Evolutionary conservation across 73 alveolate species (phyloP), one percentile per base, ranked within the genome.

Genomic region (Paramecium octaurelia): DNA sequence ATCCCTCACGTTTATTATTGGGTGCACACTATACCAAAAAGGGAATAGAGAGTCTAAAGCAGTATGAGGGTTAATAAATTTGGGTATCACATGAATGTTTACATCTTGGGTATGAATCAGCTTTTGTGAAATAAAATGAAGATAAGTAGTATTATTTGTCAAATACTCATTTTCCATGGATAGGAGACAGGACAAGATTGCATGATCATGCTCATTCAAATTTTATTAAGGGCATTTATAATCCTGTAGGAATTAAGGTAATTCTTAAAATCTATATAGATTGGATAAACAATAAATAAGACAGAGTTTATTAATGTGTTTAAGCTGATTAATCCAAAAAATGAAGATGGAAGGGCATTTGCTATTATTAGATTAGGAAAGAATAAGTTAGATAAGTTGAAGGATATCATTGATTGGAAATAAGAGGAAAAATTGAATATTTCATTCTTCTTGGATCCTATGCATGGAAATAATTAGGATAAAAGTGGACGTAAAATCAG

Each of bases 381-480:
- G 18, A 84, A 43, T 12, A 93, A 93, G 18, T 71, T 88, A 9
- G 43, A 38, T 8, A 59, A 59, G 9, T 86, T 93, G 16, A 92
- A 89, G 12, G 43, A 58, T 20, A 50, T 93, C 9, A 42, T 93
- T 20, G 23, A 60, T n/a, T 86, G 76, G 38, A 64, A 90, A 42
- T 69, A 75, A 20, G 64, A 91, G 36, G 83, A 83, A 27, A 85
- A 92, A 31, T 69, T 93, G 20, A 93, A 93, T 50, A 92, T 92
- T 34, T 38, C 85, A 60, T 93, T 77, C 85, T 89, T 85, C 24
- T 42, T 87, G 27, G 96, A 93, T 70, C 95, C 96, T 29, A 92
- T 93, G 93, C 96, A 93, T 44, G 96, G 96, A 29, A 93, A 93
- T 75, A 93, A 95, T 18, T 59, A 9, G n/a, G 50, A 80, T 29